phyloP scores from a whole-genome alignment of 169 alveolate species.

The Fabrea salina region DNA sequence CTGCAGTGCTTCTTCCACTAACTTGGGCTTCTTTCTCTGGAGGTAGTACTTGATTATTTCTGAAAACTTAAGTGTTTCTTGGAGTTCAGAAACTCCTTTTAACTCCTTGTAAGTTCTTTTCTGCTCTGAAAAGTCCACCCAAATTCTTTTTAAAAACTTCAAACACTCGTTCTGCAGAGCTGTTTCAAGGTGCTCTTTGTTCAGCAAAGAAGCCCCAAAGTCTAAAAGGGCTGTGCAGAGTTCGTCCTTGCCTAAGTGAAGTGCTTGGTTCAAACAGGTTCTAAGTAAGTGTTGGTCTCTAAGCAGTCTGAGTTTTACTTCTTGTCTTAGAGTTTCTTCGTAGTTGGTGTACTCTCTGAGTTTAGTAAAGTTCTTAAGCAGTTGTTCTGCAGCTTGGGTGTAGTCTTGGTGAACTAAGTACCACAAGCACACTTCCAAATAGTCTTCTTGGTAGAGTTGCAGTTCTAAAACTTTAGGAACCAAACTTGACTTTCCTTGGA shows the following conservation, averaged over 20 bases:
- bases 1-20: conserved; percentile 1
- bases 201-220: not conserved
- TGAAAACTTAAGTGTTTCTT: not conserved
- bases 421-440: not conserved
- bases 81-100: not conserved
- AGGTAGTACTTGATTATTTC: not conserved
- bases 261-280: not conserved
- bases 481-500: not conserved
- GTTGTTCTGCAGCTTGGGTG: not conserved
- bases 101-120: not conserved
- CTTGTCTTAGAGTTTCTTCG: not conserved
- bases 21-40: not conserved
- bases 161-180: not conserved
- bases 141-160: not conserved
- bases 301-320: not conserved
- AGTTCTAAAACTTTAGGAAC: not conserved
- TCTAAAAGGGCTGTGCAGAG: not conserved
- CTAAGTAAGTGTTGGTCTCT: not conserved
- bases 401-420: not conserved
- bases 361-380: not conserved
- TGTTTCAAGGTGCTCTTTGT: not conserved
- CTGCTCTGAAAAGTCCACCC: too few species aligned
- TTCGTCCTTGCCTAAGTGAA: not conserved
- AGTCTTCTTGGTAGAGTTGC: not conserved
- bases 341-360: not conserved